Evolutionary conservation across 2,329 filamentous ascomycete genomes (phyloP), one percentile per base, ranked within the genome.

Genomic region (Exophiala viscosa): DNA sequence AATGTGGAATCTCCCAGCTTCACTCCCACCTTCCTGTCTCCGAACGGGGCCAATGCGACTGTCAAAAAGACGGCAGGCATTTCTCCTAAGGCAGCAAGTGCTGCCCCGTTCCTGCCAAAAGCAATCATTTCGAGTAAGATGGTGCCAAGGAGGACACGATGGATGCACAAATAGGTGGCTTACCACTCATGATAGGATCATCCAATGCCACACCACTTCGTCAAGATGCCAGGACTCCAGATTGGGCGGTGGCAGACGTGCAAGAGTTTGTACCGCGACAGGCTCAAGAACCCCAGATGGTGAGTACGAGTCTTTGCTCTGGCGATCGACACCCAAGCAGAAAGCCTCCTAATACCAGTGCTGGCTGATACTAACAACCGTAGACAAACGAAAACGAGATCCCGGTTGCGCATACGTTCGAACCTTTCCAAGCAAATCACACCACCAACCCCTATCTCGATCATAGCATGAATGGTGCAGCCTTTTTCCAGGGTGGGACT

Each of bases 1-100:
- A 99, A 95, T 70, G 93, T 96, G 66, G 93, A 97, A 65, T 97
- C 93, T 7, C 92, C 93, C 10, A 89, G 92, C 43, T 99, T 99
- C 69, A 96, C 90, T 0, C 92, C 92, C 34, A 73, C 81, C 38
- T 72, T 76, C 52, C 68, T 77, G 10, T 73, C 71, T 53, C 70
- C 73, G 23, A 75, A 76, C 63, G 76, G 73, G 46, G 67, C 51
- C 36, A 44, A 36, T 32, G 41, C 43, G 5, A 38, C 45, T 7
- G 32, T 50, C 43, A 58, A 55, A 46, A 57, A 60, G 36, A 44
- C 41, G 50, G 42, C 50, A 53, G 63, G 57, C 36, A 90, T 97
- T 59, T 93, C 91, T 6, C 89, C 90, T 1, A 90, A 95, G 70
- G 87, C 89, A 50, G 91, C 87, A n/a, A 93, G 82, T 68, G 93